These are phyloP conservation scores for Neurospora crassa DNA, from an alignment of 2,329 filamentous ascomycete species.

Conservation along the genomic window DNA sequence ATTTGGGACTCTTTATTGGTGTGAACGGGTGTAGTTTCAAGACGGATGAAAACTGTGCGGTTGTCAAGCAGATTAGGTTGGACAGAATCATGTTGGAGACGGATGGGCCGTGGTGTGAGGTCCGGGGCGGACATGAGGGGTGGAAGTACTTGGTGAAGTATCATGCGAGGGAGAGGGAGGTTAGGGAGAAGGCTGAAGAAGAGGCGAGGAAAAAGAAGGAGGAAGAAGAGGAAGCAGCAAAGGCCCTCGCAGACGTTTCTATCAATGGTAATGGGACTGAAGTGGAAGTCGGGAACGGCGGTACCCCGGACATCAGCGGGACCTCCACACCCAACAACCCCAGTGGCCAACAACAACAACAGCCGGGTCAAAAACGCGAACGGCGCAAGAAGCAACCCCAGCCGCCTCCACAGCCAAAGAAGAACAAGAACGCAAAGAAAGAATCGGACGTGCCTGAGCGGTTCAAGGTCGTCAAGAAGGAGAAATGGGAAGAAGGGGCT, in stretches of 20 bases:
- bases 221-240: constrained; percentile 6
- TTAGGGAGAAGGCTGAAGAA: constrained; percentile 9
- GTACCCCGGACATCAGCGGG: neutral
- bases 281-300: neutral
- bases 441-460: constrained; percentile 59
- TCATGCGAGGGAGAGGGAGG: constrained; percentile 25
- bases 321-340: neutral
- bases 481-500: constrained; percentile 77
- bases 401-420: constrained; percentile 22
- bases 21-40: constrained; percentile 96
- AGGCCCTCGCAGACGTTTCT: neutral
- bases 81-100: constrained; percentile 88
- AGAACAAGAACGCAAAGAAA: constrained; percentile 43
- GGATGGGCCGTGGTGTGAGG: constrained; percentile 96
- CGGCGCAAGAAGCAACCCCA: constrained; percentile 23
- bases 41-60: constrained; percentile 79
- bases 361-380: constrained; percentile 1
- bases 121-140: constrained; percentile 78
- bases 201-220: constrained; percentile 7
- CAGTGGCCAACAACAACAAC: neutral
- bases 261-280: neutral
- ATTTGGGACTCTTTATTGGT: constrained; percentile 79
- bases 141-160: constrained; percentile 51
- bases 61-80: constrained; percentile 70
- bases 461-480: constrained; percentile 86